Conservation (phyloP, 371 early-diverging fungal genomes). For the Catenaria anguillulae region DNA sequence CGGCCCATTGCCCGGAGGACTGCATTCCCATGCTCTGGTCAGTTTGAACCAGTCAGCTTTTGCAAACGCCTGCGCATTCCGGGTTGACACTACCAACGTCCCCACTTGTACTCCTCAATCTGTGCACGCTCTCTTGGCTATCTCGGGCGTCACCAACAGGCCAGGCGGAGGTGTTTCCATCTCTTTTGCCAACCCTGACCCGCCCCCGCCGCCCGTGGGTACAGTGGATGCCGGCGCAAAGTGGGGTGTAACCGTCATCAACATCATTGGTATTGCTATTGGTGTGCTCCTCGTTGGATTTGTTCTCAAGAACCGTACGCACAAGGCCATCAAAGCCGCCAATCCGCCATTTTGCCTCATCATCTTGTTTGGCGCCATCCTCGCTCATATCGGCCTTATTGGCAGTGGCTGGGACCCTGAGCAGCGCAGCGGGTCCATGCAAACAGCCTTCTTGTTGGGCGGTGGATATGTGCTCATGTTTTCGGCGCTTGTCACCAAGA, state of each 20-base stretch:
- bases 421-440: not conserved
- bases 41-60: not conserved
- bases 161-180: not conserved
- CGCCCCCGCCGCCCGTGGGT: not conserved
- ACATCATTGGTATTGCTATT: not conserved
- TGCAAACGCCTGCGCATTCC: not conserved
- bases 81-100: not conserved
- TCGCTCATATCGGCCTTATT: not conserved
- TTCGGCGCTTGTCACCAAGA: not conserved
- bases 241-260: not conserved
- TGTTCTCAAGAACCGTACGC: not conserved
- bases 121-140: not conserved
- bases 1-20: not conserved
- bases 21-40: not conserved
- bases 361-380: not conserved
- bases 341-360: not conserved
- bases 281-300: not conserved
- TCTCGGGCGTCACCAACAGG: not conserved
- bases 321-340: not conserved
- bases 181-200: not conserved
- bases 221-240: not conserved
- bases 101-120: not conserved
- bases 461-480: not conserved
- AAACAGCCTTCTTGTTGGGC: not conserved
- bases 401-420: not conserved